Base-by-base conservation (phyloP, 2,329 filamentous ascomycete genomes). In the Fusarium paranaense region DNA sequence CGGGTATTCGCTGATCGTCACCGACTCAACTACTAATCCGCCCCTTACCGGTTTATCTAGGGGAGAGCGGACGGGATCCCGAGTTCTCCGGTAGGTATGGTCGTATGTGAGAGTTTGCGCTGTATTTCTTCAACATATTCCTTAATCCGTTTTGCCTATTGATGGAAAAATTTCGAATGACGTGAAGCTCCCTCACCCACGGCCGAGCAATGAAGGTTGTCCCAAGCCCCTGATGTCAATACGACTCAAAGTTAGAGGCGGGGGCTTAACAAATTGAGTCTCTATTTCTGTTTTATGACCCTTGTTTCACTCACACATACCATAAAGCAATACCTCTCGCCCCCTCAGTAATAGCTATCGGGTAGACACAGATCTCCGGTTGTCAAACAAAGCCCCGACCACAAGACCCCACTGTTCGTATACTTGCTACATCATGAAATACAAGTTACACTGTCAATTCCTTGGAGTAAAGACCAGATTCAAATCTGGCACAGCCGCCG, bases 401-500 rank as follows among this genome's bases (percentile, higher is more conserved):
- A 30, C 18, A 11, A 30, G 45, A 18, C 16, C 16, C 30, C 13
- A 25, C 42, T 4, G 14, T 14, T 22, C 20, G 13, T 22, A 22
- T 22, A 22, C 13, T 16, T 22, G 40, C 40, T 16, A 16, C 6
- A 5, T 22, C 40, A 11, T 22, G 7, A 45, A 22, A 20, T 22
- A 22, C 20, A 22, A 14, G 11, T 8, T 5, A 13, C 22, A 10
- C 20, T 2, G 13, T 50, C 16, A 30, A 50, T 30, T 16, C 25
- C 45, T 50, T 30, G 7, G 45, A 27, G 37, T 58, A n/a, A 72
- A 72, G 1, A 72, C 33, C 0, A 72, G 37, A 6, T 72, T 60
- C 8, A 72, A 32, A 22, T 64, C 58, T 5, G 67, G 60, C 11
- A 62, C 47, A 3, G 64, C 47, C 8, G 62, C 25, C 2, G 70